Evolutionary conservation across 148 eudicot genomes (phyloP), one percentile per base, ranked within the genome.

Genomic region (Amaranthus cruentus): DNA sequence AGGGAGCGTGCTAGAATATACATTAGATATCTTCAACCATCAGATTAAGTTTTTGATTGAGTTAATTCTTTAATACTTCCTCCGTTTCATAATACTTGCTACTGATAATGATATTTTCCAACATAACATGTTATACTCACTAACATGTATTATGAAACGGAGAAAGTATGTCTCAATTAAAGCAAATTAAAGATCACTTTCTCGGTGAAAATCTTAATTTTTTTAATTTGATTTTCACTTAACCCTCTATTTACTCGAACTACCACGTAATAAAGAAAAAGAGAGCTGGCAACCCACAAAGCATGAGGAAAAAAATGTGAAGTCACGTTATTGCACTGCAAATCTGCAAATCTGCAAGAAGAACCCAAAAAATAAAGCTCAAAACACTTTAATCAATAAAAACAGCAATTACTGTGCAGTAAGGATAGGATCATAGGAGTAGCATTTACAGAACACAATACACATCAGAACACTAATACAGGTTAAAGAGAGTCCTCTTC

Each of bases 241-340:
- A 28, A 28, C 38, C 0, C 1, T 28, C 38, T 28, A 28, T 28
- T 28, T 60, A 2, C 14, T 57, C 57, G 13, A 54, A 1, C 2
- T 28, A 28, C 13, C 13, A 54, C 1, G 57, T 4, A 54, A 28
- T 14, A 14, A 42, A 2, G 15, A 42, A 62, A 46, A 9, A 14
- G 21, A 64, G 52, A 6, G 52, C 68, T 62, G n/a, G 48, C 66
- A 62, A 62, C 48, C 66, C 42, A 62, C 48, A 62, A 47, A 14
- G 9, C 38, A 64, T 6, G 3, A 3, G 55, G 14, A 3, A 7
- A 47, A 58, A 58, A 9, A 28, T 18, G 49, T n/a, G 55, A 66
- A n/a, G 54, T 49, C 69, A 66, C 43, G 69, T 66, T 66, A 53
- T 66, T 2, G 28, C 10, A 18, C 63, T 60, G 44, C 63, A 6